A percentile compares a stretch with the other conserved stretches of the same genome.
These are phyloP conservation scores for Stephania yunnanensis DNA, from an alignment of 164 flowering plant species.

Conservation along the genomic window DNA sequence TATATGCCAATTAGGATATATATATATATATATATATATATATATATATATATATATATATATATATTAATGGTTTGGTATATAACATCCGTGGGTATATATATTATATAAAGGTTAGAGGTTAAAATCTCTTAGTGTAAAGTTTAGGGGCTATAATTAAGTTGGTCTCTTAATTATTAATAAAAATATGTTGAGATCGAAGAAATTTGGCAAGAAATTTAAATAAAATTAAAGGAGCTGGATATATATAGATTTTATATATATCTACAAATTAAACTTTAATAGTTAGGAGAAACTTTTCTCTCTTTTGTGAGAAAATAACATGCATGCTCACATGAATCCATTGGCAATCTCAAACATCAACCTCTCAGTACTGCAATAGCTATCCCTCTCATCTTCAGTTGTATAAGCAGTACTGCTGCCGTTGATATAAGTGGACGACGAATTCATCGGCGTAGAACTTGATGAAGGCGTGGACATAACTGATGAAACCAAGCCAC, in stretches of 20 bases:
- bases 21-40: too few species aligned
- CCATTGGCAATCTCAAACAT: constrained; percentile 47
- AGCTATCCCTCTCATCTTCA: constrained; percentile 56
- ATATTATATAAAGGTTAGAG: too few species aligned
- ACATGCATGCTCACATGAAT: constrained; percentile 31
- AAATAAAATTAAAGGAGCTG: background rate
- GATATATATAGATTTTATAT: background rate
- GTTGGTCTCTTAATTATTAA: too few species aligned
- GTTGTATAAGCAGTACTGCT: constrained; percentile 14
- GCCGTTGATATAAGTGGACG: constrained; percentile 28
- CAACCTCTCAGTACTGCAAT: constrained; percentile 39
- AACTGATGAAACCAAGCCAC: constrained; percentile 29
- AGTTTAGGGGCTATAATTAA: too few species aligned
- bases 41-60: too few species aligned
- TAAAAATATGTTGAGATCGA: too few species aligned
- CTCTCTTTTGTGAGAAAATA: background rate
- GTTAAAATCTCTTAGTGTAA: too few species aligned
- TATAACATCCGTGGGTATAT: too few species aligned
- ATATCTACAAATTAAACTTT: background rate
- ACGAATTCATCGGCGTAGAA: constrained; percentile 47
- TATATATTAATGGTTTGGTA: too few species aligned
- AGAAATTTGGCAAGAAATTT: too few species aligned
- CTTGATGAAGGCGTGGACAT: constrained; percentile 57
- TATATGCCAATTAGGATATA: too few species aligned
- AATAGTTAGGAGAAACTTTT: background rate